Percentiles rank a stretch among this genome's conserved stretches.
Evolutionary conservation across 148 eudicot species (phyloP).

Genomic region (Rhododendron simsii): DNA sequence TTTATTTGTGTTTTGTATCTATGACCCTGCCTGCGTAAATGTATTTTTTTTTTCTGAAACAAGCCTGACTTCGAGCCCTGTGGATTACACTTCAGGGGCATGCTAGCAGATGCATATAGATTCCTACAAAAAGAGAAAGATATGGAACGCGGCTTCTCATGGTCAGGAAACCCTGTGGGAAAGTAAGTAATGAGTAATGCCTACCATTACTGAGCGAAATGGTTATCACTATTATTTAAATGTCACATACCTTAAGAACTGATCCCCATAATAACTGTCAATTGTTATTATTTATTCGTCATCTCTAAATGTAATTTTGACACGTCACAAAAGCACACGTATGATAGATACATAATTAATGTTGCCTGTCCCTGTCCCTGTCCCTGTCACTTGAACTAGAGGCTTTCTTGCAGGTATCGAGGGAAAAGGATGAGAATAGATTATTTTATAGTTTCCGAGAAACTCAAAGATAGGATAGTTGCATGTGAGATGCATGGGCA

Average conservation of each 20-base stretch:
- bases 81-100: slow-evolving; percentile 47
- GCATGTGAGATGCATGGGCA: slow-evolving; percentile 82
- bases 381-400: slow-evolving; percentile 13
- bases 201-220: slow-evolving; percentile 5
- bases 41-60: background rate
- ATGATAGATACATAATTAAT: background rate
- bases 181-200: slow-evolving; percentile 51
- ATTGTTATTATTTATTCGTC: background rate
- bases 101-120: slow-evolving; percentile 85
- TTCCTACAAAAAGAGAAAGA: slow-evolving; percentile 77
- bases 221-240: slow-evolving; percentile 6
- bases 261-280: background rate
- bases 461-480: slow-evolving; percentile 63
- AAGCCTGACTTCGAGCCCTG: background rate
- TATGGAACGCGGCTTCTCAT: slow-evolving; percentile 88
- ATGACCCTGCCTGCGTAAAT: background rate
- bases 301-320: background rate
- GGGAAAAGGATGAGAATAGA: slow-evolving; percentile 99
- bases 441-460: slow-evolving; percentile 68
- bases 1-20: background rate
- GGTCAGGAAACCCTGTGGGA: slow-evolving; percentile 96
- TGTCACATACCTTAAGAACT: background rate
- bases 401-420: slow-evolving; percentile 59
- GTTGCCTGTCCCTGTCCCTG: slow-evolving; percentile 15
- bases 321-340: background rate